Percentiles rank a stretch among this genome's conserved stretches.
These are phyloP conservation scores for Fusarium staphyleae DNA, from an alignment of 2,329 filamentous ascomycete genomes.

Conservation along the genomic window DNA sequence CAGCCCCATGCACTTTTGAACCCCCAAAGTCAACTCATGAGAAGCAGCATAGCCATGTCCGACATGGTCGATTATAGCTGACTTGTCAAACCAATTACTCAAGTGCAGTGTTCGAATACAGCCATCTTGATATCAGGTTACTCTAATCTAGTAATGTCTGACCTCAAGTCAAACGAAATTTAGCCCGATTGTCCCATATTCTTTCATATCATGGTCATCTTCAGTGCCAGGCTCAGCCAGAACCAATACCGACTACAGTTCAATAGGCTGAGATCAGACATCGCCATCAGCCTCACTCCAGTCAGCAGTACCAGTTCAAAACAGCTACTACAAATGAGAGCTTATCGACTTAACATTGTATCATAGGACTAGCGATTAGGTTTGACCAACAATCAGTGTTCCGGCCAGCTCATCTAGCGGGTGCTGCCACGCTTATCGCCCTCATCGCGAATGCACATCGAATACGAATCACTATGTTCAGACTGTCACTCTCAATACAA, in stretches of 20 bases:
- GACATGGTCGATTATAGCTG: too few relatives aligned
- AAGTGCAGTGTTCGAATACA: too few relatives aligned
- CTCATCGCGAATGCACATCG: background rate
- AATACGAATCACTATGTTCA: background rate
- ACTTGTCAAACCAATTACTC: too few relatives aligned
- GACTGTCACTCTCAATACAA: background rate
- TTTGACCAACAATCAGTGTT: background rate
- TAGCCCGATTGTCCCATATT: too few relatives aligned
- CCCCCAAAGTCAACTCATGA: too few relatives aligned
- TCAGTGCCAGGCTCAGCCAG: too few relatives aligned
- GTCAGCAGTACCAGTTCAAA: background rate
- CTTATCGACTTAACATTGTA: background rate
- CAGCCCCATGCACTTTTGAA: too few relatives aligned
- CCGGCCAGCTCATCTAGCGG: background rate
- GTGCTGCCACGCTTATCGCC: constrained; percentile 1
- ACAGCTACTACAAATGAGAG: background rate
- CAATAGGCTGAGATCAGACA: background rate
- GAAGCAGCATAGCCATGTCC: too few relatives aligned
- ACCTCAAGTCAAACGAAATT: too few relatives aligned
- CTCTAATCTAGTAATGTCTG: too few relatives aligned
- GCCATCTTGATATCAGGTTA: too few relatives aligned
- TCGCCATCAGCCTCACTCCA: background rate
- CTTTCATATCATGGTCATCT: too few relatives aligned
- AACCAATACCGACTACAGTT: constrained; percentile 1
- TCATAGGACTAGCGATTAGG: constrained; percentile 3